A percentile compares a stretch with the other conserved stretches of the same genome.
Conservation (phyloP, 2,329 filamentous ascomycete species). For the Talaromyces piceae region DNA sequence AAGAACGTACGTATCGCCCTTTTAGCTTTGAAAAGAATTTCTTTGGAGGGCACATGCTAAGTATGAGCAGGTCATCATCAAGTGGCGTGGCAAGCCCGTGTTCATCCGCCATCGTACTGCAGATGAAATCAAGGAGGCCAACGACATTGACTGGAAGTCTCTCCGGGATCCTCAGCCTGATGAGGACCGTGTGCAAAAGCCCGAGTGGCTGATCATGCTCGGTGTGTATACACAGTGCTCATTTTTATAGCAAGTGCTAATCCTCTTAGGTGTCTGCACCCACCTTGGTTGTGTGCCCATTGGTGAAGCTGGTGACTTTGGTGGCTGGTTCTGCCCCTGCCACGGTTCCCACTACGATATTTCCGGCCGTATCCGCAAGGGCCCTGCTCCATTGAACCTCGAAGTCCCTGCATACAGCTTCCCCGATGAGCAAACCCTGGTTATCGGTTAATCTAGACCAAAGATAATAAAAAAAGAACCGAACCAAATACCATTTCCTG, state of each 20-base stretch:
- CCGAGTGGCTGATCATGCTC: slow-evolving; percentile 98
- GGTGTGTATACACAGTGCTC: slow-evolving; percentile 47
- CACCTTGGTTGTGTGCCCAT: slow-evolving; percentile 99
- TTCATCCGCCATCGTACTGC: slow-evolving; percentile 98
- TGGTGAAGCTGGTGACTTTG: slow-evolving; percentile 94
- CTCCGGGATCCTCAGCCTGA: slow-evolving; percentile 90
- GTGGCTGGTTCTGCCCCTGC: slow-evolving; percentile 99
- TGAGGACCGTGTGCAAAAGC: slow-evolving; percentile 90
- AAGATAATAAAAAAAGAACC: neutral
- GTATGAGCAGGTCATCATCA: slow-evolving; percentile 76
- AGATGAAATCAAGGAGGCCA: slow-evolving; percentile 89
- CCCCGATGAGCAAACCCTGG: slow-evolving; percentile 75
- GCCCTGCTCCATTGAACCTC: slow-evolving; percentile 93
- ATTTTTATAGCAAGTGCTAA: slow-evolving; percentile 9
- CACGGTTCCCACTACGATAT: slow-evolving; percentile 99
- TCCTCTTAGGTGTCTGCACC: slow-evolving; percentile 80
- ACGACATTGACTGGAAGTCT: slow-evolving; percentile 71
- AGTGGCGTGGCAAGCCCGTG: slow-evolving; percentile 99
- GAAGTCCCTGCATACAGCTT: slow-evolving; percentile 92
- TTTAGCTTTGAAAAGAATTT: too few relatives aligned
- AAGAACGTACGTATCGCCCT: slow-evolving; percentile 74
- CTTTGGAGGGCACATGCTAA: neutral
- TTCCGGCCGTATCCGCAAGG: slow-evolving; percentile 95
- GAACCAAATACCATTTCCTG: neutral
- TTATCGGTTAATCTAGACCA: slow-evolving; percentile 70